These are phyloP conservation scores for Chlamydomonas sphaeroides DNA, from an alignment of 139 green algal genomes.

Conservation along the genomic window DNA sequence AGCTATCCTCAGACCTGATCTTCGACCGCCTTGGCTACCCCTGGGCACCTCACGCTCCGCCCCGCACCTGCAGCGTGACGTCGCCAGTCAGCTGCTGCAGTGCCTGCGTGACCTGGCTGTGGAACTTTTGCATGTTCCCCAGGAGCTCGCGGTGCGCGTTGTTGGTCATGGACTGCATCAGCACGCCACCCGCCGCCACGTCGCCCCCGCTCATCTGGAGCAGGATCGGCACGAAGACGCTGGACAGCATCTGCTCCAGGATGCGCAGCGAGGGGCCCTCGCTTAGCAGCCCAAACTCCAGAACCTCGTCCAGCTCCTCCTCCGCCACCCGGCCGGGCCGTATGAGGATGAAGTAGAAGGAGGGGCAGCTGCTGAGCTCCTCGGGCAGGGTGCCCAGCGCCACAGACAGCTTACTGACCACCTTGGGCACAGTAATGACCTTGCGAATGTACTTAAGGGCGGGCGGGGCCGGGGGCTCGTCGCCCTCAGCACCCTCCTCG, in stretches of 20 bases:
- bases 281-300: conserved; percentile 71
- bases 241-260: conserved; percentile 69
- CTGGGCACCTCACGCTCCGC: too few relatives aligned
- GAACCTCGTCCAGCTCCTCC: conserved; percentile 55
- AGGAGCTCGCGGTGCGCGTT: conserved; percentile 68
- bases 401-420: conserved; percentile 40
- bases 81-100: conserved; percentile 79
- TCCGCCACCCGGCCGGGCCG: conserved; percentile 21
- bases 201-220: conserved; percentile 47
- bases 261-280: conserved; percentile 63
- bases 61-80: conserved; percentile 56
- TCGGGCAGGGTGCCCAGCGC: conserved; percentile 46
- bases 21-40: too few relatives aligned
- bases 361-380: conserved; percentile 2
- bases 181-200: conserved; percentile 13
- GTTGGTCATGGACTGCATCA: conserved; percentile 44
- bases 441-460: conserved; percentile 28
- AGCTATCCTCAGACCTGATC: too few relatives aligned
- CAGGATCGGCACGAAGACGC: conserved; percentile 70
- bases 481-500: conserved; percentile 1
- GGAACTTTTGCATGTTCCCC: conserved; percentile 77
- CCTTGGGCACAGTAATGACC: conserved; percentile 50
- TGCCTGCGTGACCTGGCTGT: conserved; percentile 69
- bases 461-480: not conserved
- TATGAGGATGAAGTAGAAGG: conserved; percentile 61